These are phyloP conservation scores for Lentinula sp. DNA, from an alignment of 768 basidiomycete species.

Conservation along the genomic window DNA sequence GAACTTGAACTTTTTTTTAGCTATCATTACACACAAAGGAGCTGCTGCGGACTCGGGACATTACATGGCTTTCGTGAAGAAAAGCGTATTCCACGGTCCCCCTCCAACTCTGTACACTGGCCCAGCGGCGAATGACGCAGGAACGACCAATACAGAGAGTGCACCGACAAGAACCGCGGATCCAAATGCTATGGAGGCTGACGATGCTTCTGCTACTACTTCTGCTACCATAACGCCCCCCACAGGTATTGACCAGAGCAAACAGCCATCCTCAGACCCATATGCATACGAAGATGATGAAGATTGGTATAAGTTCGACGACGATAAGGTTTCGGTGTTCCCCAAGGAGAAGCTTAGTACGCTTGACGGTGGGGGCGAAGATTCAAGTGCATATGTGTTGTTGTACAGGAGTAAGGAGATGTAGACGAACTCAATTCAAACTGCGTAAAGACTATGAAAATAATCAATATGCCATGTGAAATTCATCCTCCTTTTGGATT, in stretches of 20 bases:
- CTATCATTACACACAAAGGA: slow-evolving; percentile 96
- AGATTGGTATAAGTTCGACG: slow-evolving; percentile 96
- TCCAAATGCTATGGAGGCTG: slow-evolving; percentile 7
- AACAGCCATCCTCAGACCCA: slow-evolving; percentile 1
- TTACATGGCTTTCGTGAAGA: slow-evolving; percentile 90
- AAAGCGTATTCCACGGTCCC: slow-evolving; percentile 55
- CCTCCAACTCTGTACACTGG: slow-evolving; percentile 13
- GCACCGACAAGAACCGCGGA: background rate
- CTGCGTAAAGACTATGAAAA: background rate
- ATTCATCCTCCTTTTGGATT: background rate
- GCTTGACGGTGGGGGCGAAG: slow-evolving; percentile 88
- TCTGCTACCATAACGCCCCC: slow-evolving; percentile 13
- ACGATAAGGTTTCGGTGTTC: slow-evolving; percentile 88
- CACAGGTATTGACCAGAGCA: slow-evolving; percentile 25
- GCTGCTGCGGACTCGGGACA: slow-evolving; percentile 92
- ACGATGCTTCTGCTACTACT: slow-evolving; percentile 11
- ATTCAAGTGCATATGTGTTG: slow-evolving; percentile 85
- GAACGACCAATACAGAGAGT: background rate
- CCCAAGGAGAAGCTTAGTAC: slow-evolving; percentile 76
- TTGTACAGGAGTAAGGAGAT: slow-evolving; percentile 64
- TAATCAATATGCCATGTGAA: too few relatives aligned
- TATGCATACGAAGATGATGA: slow-evolving; percentile 54
- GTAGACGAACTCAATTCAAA: background rate
- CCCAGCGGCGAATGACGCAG: background rate
- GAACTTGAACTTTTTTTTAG: slow-evolving; percentile 29